A percentile compares a stretch with the other conserved stretches of the same genome.
Conservation (phyloP, 2,329 filamentous ascomycete genomes). For the Paramyrothecium roridum region DNA sequence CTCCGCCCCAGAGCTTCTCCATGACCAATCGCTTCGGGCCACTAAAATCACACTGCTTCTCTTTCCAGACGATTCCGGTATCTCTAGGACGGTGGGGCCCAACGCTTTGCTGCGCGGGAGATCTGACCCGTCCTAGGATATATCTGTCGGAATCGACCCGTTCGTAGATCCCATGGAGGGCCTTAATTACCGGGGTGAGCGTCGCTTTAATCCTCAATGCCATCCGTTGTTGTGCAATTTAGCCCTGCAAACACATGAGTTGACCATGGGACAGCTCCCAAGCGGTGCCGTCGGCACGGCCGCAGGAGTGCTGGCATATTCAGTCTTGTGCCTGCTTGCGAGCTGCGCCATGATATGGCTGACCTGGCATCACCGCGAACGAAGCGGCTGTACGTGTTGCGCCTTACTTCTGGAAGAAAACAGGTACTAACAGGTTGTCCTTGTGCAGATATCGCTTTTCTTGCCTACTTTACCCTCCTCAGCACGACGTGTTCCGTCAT, state of each 20-base stretch:
- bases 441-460: conserved; percentile 33
- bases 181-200: background rate
- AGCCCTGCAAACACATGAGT: background rate
- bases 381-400: conserved; percentile 34
- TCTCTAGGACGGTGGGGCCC: no score
- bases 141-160: no score
- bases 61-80: no score
- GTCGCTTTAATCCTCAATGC: no score
- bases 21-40: no score
- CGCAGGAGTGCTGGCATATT: background rate
- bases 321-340: background rate
- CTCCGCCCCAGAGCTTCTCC: no score
- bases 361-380: conserved; percentile 35
- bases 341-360: conserved; percentile 19
- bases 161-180: no score
- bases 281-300: background rate
- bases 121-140: no score
- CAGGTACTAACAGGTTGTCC: background rate
- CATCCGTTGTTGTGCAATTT: no score
- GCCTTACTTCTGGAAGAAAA: background rate
- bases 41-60: no score
- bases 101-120: no score
- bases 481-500: conserved; percentile 33
- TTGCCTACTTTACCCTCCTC: conserved; percentile 32
- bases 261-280: background rate